Base-by-base conservation (phyloP, 2,329 filamentous ascomycete genomes). In the Monilinia aucupariae region DNA sequence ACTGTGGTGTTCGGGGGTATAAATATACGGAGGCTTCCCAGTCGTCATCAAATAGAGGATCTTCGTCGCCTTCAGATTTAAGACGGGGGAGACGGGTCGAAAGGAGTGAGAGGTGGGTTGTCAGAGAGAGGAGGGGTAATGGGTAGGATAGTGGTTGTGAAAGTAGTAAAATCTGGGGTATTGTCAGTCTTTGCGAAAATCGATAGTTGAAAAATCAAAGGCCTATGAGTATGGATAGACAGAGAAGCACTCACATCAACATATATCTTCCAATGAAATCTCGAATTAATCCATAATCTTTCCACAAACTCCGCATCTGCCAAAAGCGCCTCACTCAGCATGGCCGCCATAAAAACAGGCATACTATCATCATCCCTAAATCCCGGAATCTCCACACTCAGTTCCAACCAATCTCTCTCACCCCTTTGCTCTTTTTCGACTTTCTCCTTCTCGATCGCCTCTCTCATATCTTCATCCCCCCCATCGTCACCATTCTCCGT, bases 1-100 rank as follows among this genome's bases (percentile, higher is more conserved):
- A 61, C 34, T 58, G 56, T 15, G 67, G 48, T 37, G 61, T 55
- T 69, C 71, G 59, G 64, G 70, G 68, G 77, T 96, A 99, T 37
- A 99, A 79, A 63, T 86, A 87, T 22, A 85, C 82, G 0, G 92
- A 87, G 20, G 89, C 89, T 67, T 89, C 91, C 94, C 94, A 99
- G 78, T 99, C 94, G 77, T 99, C 94, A 78, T 97, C 89, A 77
- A 99, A 99, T 74, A 97, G 87, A 15, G 94, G 94, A 71, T 99
- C 94, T 78, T 99, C 94, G 77, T 97, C 93, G 64, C 85, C 85
- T 75, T 96, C 90, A 1, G 92, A 97, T 74, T 91, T 91, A 59
- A 97, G 81, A 32, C 86, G 84, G 9, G 94, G 94, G 3, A 97
- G 81, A 67, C 89, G 87, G 8, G 94, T 93, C 37, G 90, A 87